Base-by-base conservation (phyloP, 805 yeast genomes). In the Schizosaccharomyces japonicus region DNA sequence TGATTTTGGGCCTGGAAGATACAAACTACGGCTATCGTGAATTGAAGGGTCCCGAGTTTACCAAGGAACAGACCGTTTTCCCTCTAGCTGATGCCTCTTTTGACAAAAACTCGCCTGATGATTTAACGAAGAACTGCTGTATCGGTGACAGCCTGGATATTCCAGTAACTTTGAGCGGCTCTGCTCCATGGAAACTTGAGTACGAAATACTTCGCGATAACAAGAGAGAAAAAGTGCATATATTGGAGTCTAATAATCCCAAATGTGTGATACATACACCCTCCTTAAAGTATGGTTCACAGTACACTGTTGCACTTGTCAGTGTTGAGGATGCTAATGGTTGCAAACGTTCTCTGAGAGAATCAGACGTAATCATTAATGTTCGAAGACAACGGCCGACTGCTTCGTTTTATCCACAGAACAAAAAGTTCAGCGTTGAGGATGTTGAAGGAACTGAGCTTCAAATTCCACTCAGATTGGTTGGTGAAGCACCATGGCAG, bases 241-340 rank as follows among this genome's bases (percentile, higher is more conserved):
- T 69, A 5, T 63, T 64, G 7, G 65, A 66, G 39, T 68, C 75
- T 42, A 54, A 53, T 2, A 59, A 57, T 0, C 58, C 64, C 49
- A 52, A 54, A 1, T 66, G 66, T 49, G 44, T 56, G 0, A 67
- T 83, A n/a, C 54, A 58, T 6, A 72, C 82, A 0, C 78, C 81
- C 0, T 56, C 62, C 1, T 68, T 80, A 48, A 58, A 59, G 1
- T 62, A 65, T 21, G 94, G 94, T 19, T 94, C 95, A 3, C 68
- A 71, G n/a, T 84, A 74, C 58, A 69, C 70, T 25, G 60, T 87
- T 1, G 66, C 74, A 1, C 58, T 90, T 51, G 68, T 72, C 2
- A 69, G 80, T 8, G 73, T 81, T 2, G 69, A 68, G 21, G 99
- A 90, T 58, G 68, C 72, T n/a, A 72, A 80, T 8, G 75, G 76